phyloP scores from a whole-genome alignment of 176 grass and related monocot genomes.

The Eragrostis nindensis region DNA sequence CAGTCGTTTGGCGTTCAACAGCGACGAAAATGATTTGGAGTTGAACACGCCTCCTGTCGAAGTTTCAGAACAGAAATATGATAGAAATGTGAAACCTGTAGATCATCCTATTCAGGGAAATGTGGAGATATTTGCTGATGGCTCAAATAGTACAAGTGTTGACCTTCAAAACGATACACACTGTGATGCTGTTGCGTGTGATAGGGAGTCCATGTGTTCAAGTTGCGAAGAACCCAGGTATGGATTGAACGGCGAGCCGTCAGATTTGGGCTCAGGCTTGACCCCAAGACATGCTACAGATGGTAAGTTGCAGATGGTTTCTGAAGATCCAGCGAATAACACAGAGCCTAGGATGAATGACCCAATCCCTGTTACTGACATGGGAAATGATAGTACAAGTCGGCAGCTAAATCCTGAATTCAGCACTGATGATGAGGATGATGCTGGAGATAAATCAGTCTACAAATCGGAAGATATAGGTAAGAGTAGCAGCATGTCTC shows the following conservation, averaged over 20 bases:
- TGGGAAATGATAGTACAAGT: neutral
- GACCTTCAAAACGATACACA: slow-evolving; percentile 34
- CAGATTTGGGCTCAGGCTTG: slow-evolving; percentile 23
- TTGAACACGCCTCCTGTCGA: neutral
- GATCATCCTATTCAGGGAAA: slow-evolving; percentile 6
- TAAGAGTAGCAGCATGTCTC: slow-evolving; percentile 3
- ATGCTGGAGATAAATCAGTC: slow-evolving; percentile 4
- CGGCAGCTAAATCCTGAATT: slow-evolving; percentile 27
- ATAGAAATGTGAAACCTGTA: neutral
- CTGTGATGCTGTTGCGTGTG: slow-evolving; percentile 18
- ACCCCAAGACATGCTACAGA: slow-evolving; percentile 13
- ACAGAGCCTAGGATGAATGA: neutral
- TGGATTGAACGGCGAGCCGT: slow-evolving; percentile 10
- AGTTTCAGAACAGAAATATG: slow-evolving; percentile 13
- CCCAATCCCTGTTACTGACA: neutral
- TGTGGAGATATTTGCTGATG: neutral
- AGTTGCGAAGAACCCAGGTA: slow-evolving; percentile 31
- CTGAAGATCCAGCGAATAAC: slow-evolving; percentile 10
- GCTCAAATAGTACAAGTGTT: neutral
- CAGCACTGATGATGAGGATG: neutral
- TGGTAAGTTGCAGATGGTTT: slow-evolving; percentile 15
- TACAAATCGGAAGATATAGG: slow-evolving; percentile 18
- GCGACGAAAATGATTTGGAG: slow-evolving; percentile 25
- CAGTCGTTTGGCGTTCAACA: slow-evolving; percentile 7
- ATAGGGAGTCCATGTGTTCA: slow-evolving; percentile 49